Evolutionary conservation across 2,329 filamentous ascomycete genomes (phyloP).

Genomic region (Ophiostoma tasmaniense): DNA sequence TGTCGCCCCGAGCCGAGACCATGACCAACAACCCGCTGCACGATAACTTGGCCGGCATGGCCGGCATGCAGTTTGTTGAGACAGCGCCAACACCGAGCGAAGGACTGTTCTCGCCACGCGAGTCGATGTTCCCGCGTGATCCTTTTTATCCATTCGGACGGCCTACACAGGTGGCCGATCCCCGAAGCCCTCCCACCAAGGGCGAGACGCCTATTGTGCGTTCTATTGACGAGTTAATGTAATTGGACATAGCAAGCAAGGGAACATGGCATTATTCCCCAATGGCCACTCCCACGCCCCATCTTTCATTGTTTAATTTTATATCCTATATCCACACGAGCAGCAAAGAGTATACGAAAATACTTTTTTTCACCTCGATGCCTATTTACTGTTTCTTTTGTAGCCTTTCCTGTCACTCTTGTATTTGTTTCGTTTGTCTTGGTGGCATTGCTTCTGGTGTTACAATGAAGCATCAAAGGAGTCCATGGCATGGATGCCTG

Average conservation of each 20-base stretch:
- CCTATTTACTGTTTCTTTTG: neutral
- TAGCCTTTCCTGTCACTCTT: neutral
- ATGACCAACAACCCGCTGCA: conserved; percentile 64
- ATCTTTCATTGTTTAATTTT: neutral
- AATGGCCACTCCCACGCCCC: neutral
- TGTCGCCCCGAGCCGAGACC: conserved; percentile 63
- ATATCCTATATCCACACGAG: conserved; percentile 5
- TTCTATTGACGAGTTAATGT: conserved; percentile 71
- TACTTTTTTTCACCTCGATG: neutral
- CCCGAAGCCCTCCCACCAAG: conserved; percentile 64
- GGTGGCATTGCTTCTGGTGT: neutral
- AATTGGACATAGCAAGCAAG: conserved; percentile 23
- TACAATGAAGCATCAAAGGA: neutral
- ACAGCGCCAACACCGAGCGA: conserved; percentile 44
- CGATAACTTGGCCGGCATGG: conserved; percentile 34
- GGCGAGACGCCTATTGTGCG: conserved; percentile 67
- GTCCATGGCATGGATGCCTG: neutral
- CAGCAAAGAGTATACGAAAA: neutral
- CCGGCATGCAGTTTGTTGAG: conserved; percentile 46
- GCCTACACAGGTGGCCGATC: conserved; percentile 50
- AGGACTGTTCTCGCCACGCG: conserved; percentile 45
- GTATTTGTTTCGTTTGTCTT: neutral
- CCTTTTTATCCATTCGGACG: conserved; percentile 44
- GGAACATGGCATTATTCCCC: neutral
- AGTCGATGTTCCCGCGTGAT: conserved; percentile 46